These are phyloP conservation scores for Rhodotorula toruloides DNA, from an alignment of 768 basidiomycete species.

Conservation along the genomic window DNA sequence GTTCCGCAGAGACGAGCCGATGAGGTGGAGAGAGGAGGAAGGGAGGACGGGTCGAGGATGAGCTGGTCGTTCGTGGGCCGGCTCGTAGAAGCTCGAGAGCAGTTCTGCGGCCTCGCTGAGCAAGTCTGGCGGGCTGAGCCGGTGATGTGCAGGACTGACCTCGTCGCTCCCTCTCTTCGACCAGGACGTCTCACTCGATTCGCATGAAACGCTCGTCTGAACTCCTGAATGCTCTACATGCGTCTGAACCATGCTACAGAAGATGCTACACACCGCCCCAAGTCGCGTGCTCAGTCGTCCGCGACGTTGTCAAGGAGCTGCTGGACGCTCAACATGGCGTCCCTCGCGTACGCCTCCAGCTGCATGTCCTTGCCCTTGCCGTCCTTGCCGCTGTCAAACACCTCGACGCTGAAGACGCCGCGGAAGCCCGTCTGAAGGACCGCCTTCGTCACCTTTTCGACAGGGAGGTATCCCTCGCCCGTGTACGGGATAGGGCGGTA, in stretches of 20 bases:
- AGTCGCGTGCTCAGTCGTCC: too few relatives aligned
- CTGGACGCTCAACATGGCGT: constrained; percentile 5
- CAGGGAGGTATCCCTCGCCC: constrained; percentile 34
- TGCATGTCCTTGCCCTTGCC: constrained; percentile 15
- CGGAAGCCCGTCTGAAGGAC: constrained; percentile 38
- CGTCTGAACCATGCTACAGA: too few relatives aligned
- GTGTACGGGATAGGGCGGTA: constrained; percentile 36
- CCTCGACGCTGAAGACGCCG: constrained; percentile 37
- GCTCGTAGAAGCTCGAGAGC: too few relatives aligned
- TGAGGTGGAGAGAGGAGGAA: background rate
- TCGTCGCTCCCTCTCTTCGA: too few relatives aligned
- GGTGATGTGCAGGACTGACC: too few relatives aligned
- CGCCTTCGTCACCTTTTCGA: constrained; percentile 32
- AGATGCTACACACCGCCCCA: too few relatives aligned
- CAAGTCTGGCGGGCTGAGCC: too few relatives aligned
- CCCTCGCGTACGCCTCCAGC: constrained; percentile 15
- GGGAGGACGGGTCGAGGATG: background rate
- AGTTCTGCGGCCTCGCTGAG: too few relatives aligned
- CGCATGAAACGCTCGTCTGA: too few relatives aligned
- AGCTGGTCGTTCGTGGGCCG: background rate
- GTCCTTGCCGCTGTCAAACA: constrained; percentile 34
- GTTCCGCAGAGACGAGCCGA: background rate
- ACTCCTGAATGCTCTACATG: too few relatives aligned
- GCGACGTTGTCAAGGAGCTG: constrained; percentile 7
- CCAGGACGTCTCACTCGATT: too few relatives aligned